These are phyloP conservation scores for Silene noctiflora DNA, from an alignment of 179 eudicot species.

Conservation along the genomic window DNA sequence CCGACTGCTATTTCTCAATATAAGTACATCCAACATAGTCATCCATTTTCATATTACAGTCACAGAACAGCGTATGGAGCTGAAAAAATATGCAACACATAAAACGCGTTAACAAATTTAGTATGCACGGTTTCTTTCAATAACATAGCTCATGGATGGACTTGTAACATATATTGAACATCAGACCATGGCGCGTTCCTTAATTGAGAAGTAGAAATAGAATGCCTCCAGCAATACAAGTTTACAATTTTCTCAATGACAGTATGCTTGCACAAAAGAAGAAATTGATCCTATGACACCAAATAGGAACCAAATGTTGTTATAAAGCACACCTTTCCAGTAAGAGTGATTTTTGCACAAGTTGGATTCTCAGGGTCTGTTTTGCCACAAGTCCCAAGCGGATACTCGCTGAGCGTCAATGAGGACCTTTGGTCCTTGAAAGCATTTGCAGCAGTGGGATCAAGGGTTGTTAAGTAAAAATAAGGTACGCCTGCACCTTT, in stretches of 20 bases:
- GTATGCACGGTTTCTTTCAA: too few species aligned
- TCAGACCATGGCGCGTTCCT: too few species aligned
- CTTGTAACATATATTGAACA: too few species aligned
- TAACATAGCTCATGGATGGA: too few species aligned
- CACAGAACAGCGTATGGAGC: not conserved
- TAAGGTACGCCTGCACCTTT: slow-evolving; percentile 73
- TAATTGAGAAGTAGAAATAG: too few species aligned
- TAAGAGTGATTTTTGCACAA: slow-evolving; percentile 87
- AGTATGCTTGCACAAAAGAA: not conserved
- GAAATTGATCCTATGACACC: not conserved
- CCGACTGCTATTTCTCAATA: not conserved
- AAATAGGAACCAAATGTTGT: not conserved
- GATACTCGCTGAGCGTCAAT: slow-evolving; percentile 68
- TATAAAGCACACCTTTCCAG: slow-evolving; percentile 61
- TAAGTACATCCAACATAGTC: not conserved
- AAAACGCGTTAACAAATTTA: too few species aligned
- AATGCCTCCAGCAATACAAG: too few species aligned
- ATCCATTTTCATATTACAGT: not conserved
- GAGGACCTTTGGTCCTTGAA: slow-evolving; percentile 75
- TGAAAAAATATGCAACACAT: not conserved
- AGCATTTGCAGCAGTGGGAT: slow-evolving; percentile 84
- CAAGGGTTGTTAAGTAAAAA: slow-evolving; percentile 82
- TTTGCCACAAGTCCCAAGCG: slow-evolving; percentile 77
- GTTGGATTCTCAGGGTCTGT: slow-evolving; percentile 81
- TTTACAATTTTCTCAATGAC: too few species aligned